Evolutionary conservation across 495 filamentous ascomycete species (phyloP), one percentile per base, ranked within the genome.

Genomic region (Evernia prunastri): DNA sequence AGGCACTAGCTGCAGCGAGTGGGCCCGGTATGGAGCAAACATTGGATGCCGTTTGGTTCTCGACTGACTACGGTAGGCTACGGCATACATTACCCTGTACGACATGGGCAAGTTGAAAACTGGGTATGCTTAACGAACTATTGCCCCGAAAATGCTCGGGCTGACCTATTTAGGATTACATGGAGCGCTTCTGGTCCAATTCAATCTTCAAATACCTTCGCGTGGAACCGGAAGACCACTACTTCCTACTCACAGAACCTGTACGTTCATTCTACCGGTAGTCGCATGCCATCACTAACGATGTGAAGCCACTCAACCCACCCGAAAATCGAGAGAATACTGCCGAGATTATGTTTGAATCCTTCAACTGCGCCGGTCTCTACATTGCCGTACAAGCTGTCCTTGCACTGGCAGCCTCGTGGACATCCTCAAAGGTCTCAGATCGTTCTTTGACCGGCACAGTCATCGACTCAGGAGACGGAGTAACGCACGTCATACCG

Each of bases 131-230:
- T 18, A 15, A 17, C 39, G 8, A 35, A 25, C 13, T 42, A 18
- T n/a, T 33, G 15, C 31, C 51, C 20, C 13, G 8, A 77, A 65
- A 29, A 54, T 27, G 27, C 49, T n/a, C 37, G 37, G 53, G 53
- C 68, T 76, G 58, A 75, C 66, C 42, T 39, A 23, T 36, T 49
- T 63, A 91, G 88, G 94, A 98, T 75, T 88, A 95, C 68, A 98
- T 98, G 94, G 94, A 98, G 73, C 86, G 94, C 60, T 98, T 96
- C 76, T 98, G 94, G 94, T 97, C 95, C 56, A 97, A 96, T 78
- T 97, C 95, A 33, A 98, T 98, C 77, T 98, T 98, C 82, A 97
- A 97, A 74, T 98, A 98, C 74, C 84, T 98, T 43, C 86, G 94
- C 61, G 94, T 98, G 63, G 94, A 98, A 76, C 94, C 94, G 33